Base-by-base conservation (phyloP, 78 protist genomes). In the Polysphondylium violaceum region DNA sequence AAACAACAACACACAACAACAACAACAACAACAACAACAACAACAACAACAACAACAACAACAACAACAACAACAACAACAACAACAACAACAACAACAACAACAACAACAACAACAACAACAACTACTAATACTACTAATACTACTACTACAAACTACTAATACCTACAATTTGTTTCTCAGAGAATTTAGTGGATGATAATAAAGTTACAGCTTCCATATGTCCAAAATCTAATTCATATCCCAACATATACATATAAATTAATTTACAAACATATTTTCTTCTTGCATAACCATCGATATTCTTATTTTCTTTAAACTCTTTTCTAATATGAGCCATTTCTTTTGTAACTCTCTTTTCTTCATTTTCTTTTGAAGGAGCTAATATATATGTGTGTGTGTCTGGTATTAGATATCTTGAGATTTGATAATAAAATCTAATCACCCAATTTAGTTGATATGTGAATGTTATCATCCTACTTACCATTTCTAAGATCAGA, bases 191-290 rank as follows among this genome's bases (percentile, higher is more conserved):
- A 27, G 21, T 31, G 0, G 94, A 33, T 0, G 98, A 53, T 21
- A 99, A 19, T 29, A 99, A 97, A n/a, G 95, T 60, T 21, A 98
- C 94, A 27, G 98, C 99, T 56, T 99, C 99, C 95, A 98, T 96
- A 85, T 98, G 98, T 3, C 99, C 99, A 76, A 99, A 98, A 74
- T 98, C 99, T 25, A 98, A 67, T 21, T 97, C 98, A 85, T 97
- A 97, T 7, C 99, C 99, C 40, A 98, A 86, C 88, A 99, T 95
- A 87, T 75, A 98, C 75, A 97, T 98, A 93, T 96, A 99, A 53
- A 99, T 74, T 59, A 99, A 95, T 94, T 99, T 99, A 86, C 97
- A 92, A 27, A 98, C 97, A 76, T 99, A 99, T 86, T 99, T 99
- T 76, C 95, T 93, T 33, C 95, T 51, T 25, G 96, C 91, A 74